phyloP scores from a whole-genome alignment of 1,139 yeast species.

The Suhomyces coccinellae region DNA sequence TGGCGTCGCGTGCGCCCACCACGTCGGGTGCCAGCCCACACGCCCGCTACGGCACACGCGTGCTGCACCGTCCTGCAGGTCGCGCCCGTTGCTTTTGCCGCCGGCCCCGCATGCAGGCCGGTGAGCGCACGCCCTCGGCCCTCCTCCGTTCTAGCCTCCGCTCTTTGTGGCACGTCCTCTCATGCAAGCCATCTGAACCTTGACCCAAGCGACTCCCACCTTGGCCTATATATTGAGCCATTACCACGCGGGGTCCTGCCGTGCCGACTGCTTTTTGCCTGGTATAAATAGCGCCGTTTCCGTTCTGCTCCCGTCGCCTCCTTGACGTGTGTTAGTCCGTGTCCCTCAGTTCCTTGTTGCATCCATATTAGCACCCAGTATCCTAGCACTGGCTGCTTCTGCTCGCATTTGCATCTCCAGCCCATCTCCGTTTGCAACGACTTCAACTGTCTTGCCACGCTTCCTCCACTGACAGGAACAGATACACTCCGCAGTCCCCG shows the following conservation, averaged over 20 bases:
- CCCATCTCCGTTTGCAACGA: too few relatives aligned
- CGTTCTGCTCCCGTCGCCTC: background rate
- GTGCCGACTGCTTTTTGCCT: background rate
- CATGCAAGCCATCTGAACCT: slow-evolving; percentile 12
- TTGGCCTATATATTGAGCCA: slow-evolving; percentile 6
- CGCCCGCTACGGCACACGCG: background rate
- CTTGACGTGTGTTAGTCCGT: background rate
- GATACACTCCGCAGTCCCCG: too few relatives aligned
- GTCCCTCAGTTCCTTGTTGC: too few relatives aligned
- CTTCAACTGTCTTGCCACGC: too few relatives aligned
- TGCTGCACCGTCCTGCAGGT: background rate
- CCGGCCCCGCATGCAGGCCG: background rate
- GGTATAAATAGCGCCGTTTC: background rate
- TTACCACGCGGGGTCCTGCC: slow-evolving; percentile 3
- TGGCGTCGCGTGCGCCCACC: too few relatives aligned
- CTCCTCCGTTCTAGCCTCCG: slow-evolving; percentile 9
- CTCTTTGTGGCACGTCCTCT: slow-evolving; percentile 7
- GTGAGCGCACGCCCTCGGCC: slow-evolving; percentile 1
- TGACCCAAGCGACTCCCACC: background rate
- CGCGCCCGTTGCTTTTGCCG: background rate
- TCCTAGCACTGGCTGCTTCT: too few relatives aligned
- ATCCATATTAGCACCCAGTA: too few relatives aligned
- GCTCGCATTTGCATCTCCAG: too few relatives aligned
- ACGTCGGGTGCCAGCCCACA: background rate
- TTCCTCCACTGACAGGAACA: too few relatives aligned